Base-by-base conservation (phyloP, 371 early-diverging fungal species). In the Paraphysoderma sedebokerense region DNA sequence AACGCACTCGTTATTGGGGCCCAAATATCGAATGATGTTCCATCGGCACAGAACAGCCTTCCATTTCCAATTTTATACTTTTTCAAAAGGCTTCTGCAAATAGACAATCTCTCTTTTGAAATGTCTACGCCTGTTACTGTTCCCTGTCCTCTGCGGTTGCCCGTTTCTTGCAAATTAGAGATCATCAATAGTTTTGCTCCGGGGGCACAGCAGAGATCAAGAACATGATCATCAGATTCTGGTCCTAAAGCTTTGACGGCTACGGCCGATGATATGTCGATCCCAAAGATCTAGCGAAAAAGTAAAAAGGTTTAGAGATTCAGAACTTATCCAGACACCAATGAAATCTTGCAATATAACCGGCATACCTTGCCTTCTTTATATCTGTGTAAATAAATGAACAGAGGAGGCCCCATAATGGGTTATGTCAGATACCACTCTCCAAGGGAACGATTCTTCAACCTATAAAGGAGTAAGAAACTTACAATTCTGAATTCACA, bases 101-200 rank as follows among this genome's bases (percentile, higher is more conserved):
- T 85, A 0, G 81, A 68, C 28, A 83, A 54, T 9, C 96, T 70
- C 52, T 81, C 75, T 3, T 52, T 38, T 0, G 81, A 77, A 29
- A 92, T 62, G 58, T 95, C 96, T 0, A 95, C 92, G 1, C 93
- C 96, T 0, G 96, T 95, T 1, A 84, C 81, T 0, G 85, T 82
- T 1, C 93, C 89, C 24, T 58, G 26, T 30, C 46, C 8, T 39
- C 31, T 53, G 41, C 52, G 11, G 19, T 73, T 77, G 1, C 63
- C 51, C 19, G 56, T 48, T 3, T 67, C 68, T 34, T 84, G 57
- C 1, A 81, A 35, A 52, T 92, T 85, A 3, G 80, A 68, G 30
- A 87, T 66, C 61, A 81, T 70, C 50, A 82, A 77, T 12, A 92
- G 65, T 52, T 93, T 93, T 15, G 80, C 85, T 1, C 92, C 78